phyloP scores from a whole-genome alignment of 768 basidiomycete species.

The Calocera cornea region DNA sequence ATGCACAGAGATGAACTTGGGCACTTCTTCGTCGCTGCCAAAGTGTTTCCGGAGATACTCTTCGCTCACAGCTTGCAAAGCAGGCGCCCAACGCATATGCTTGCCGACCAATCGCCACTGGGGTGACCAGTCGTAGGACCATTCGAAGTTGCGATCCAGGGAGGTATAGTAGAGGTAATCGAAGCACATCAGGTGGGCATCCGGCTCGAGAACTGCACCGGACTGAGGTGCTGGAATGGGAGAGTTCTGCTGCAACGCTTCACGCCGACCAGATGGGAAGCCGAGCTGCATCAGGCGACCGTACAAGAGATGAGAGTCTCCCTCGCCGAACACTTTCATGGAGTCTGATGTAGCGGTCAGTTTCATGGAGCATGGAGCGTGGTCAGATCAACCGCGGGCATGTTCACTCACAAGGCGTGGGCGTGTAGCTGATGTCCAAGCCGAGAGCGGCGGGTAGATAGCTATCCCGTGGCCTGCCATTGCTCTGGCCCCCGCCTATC shows the following conservation, averaged over 20 bases:
- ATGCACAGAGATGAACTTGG: constrained; percentile 41
- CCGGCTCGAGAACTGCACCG: constrained; percentile 18
- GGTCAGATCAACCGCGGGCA: too few species aligned
- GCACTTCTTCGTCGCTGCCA: constrained; percentile 1
- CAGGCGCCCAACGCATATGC: constrained; percentile 13
- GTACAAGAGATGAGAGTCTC: constrained; percentile 11
- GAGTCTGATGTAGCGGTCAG: not conserved
- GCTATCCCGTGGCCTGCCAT: not conserved
- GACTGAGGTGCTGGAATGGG: not conserved
- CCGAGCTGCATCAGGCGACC: constrained; percentile 15
- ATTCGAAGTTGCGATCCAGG: constrained; percentile 10
- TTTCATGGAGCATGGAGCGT: not conserved
- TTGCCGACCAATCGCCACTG: constrained; percentile 16
- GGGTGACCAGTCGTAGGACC: constrained; percentile 15
- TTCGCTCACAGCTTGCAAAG: constrained; percentile 12
- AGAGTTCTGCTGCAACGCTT: constrained; percentile 3
- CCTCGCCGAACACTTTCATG: not conserved
- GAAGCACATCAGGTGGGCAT: constrained; percentile 16
- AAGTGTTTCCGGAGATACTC: constrained; percentile 12
- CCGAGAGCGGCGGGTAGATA: not conserved
- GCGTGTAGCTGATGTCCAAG: constrained; percentile 8
- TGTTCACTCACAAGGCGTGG: constrained; percentile 4
- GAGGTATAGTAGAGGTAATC: constrained; percentile 15
- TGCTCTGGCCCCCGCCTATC: constrained; percentile 14
- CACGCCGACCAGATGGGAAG: constrained; percentile 9